phyloP scores from a whole-genome alignment of 2,329 filamentous ascomycete species.

The Penicillium sp. region DNA sequence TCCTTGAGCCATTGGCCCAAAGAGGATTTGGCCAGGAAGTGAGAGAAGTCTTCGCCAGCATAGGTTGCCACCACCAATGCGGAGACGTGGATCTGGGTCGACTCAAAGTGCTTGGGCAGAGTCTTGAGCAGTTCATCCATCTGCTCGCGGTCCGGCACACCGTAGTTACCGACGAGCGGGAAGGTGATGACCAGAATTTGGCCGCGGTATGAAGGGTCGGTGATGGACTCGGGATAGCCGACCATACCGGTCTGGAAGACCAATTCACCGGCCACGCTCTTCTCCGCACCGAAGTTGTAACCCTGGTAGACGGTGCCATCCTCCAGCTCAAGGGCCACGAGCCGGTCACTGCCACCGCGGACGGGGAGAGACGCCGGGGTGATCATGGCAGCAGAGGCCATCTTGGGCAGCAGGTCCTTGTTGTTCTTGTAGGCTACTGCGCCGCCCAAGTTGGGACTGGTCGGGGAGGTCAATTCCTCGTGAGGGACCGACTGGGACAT shows the following conservation, averaged over 20 bases:
- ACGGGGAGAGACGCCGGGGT: constrained; percentile 61
- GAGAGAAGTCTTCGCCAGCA: constrained; percentile 90
- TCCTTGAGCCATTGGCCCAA: constrained; percentile 95
- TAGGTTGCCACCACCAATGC: constrained; percentile 89
- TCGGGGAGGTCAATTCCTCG: constrained; percentile 33
- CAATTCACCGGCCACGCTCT: constrained; percentile 91
- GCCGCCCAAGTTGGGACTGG: constrained; percentile 40
- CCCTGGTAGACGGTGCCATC: constrained; percentile 90
- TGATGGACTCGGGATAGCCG: constrained; percentile 93
- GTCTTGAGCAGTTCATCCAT: constrained; percentile 80
- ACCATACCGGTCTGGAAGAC: constrained; percentile 99
- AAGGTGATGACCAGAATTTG: constrained; percentile 97
- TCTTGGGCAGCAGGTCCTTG: constrained; percentile 31
- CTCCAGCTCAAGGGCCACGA: constrained; percentile 84
- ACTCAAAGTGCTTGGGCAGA: constrained; percentile 89
- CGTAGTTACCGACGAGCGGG: constrained; percentile 94
- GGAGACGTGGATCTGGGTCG: constrained; percentile 85
- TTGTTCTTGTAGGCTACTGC: constrained; percentile 36
- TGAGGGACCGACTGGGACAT: constrained; percentile 30
- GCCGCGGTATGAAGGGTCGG: constrained; percentile 80
- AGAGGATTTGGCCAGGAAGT: constrained; percentile 85
- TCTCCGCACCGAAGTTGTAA: constrained; percentile 92
- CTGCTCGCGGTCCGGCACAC: constrained; percentile 80
- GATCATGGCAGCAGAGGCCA: constrained; percentile 36
- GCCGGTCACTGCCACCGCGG: constrained; percentile 50